Percentiles rank a stretch among this genome's conserved stretches.
phyloP scores from a whole-genome alignment of 2,329 filamentous ascomycete genomes.

The Westerdykella ornata region DNA sequence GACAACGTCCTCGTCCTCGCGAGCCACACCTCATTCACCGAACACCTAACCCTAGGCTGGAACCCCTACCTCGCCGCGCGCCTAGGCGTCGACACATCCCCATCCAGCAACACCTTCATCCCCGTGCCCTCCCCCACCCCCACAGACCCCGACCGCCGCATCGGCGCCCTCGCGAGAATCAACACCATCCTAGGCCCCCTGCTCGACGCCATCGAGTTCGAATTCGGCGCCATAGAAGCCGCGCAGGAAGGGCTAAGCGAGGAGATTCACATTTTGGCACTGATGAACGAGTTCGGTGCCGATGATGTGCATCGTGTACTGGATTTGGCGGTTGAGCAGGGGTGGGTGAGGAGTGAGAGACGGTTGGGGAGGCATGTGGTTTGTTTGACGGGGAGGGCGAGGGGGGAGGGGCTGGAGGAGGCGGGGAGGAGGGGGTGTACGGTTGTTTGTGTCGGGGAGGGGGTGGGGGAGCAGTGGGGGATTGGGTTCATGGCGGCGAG shows the following conservation, averaged over 20 bases:
- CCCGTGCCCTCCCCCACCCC: slow-evolving; percentile 38
- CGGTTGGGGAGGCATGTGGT: slow-evolving; percentile 23
- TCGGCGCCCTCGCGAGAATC: slow-evolving; percentile 32
- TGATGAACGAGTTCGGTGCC: slow-evolving; percentile 39
- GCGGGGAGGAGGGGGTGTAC: slow-evolving; percentile 29
- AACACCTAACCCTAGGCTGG: slow-evolving; percentile 36
- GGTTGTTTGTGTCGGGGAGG: slow-evolving; percentile 37
- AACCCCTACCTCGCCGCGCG: slow-evolving; percentile 30
- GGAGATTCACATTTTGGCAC: slow-evolving; percentile 27
- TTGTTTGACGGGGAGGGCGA: slow-evolving; percentile 37
- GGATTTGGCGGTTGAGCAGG: slow-evolving; percentile 17
- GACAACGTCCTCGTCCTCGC: slow-evolving; percentile 27
- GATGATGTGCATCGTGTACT: slow-evolving; percentile 34
- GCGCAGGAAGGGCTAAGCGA: slow-evolving; percentile 17
- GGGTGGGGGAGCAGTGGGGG: slow-evolving; percentile 37
- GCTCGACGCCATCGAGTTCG: slow-evolving; percentile 14
- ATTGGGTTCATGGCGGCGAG: slow-evolving; percentile 29
- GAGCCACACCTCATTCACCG: slow-evolving; percentile 36
- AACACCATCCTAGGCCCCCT: slow-evolving; percentile 9
- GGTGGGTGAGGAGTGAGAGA: slow-evolving; percentile 21
- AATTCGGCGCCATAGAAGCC: slow-evolving; percentile 26
- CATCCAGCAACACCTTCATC: slow-evolving; percentile 12
- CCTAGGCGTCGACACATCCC: slow-evolving; percentile 23
- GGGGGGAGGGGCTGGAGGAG: slow-evolving; percentile 28
- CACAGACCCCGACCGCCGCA: slow-evolving; percentile 31